These are phyloP conservation scores for Exsudoporus floridanus DNA, from an alignment of 1,284 basidiomycete species.

Conservation along the genomic window DNA sequence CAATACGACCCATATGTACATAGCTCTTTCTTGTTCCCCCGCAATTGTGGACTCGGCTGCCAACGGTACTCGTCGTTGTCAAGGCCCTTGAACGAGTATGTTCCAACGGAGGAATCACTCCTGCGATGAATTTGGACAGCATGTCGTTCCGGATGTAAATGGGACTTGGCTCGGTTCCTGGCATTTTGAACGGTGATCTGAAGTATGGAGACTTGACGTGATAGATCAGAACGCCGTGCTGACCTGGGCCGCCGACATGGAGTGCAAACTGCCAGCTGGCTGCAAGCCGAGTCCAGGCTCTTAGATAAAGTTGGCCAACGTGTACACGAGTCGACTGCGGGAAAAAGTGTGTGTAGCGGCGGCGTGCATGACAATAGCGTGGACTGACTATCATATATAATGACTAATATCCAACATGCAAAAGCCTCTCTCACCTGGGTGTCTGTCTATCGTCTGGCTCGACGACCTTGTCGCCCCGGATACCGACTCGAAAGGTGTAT, in stretches of 20 bases:
- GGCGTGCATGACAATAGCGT: too few relatives aligned
- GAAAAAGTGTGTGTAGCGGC: too few relatives aligned
- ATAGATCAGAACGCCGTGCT: slow-evolving; percentile 24
- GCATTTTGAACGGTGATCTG: slow-evolving; percentile 21
- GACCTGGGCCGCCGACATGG: slow-evolving; percentile 16
- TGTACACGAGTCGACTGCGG: too few relatives aligned
- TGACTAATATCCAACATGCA: background rate
- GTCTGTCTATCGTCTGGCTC: slow-evolving; percentile 29
- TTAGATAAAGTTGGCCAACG: too few relatives aligned
- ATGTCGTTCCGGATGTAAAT: slow-evolving; percentile 15
- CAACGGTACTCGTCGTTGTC: slow-evolving; percentile 30
- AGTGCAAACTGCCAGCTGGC: slow-evolving; percentile 27
- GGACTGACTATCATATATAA: too few relatives aligned
- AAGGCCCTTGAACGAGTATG: slow-evolving; percentile 23
- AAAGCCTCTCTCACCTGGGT: slow-evolving; percentile 18
- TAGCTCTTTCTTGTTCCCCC: slow-evolving; percentile 24
- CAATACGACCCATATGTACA: slow-evolving; percentile 7
- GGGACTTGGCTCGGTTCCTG: slow-evolving; percentile 14
- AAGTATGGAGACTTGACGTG: slow-evolving; percentile 31
- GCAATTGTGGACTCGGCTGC: slow-evolving; percentile 14
- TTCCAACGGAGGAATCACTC: slow-evolving; percentile 3
- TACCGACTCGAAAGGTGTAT: slow-evolving; percentile 32
- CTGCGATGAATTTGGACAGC: slow-evolving; percentile 16
- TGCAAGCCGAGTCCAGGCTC: slow-evolving; percentile 14
- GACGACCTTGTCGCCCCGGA: slow-evolving; percentile 32